phyloP scores from a whole-genome alignment of 805 yeast species.

The Metschnikowia hibisci region DNA sequence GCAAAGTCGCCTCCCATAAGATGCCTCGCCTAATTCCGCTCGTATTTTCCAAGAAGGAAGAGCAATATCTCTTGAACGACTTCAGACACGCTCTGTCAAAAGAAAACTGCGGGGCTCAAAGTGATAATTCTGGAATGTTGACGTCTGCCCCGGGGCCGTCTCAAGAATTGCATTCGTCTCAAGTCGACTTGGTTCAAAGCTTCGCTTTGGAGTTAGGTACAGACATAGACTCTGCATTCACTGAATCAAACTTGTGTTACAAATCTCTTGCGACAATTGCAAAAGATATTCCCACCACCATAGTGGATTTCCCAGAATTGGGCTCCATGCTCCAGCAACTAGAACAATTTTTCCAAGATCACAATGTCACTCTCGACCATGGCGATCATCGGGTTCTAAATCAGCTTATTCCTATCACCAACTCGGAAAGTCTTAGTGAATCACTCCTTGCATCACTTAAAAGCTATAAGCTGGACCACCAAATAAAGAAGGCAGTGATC shows the following conservation, averaged over 20 bases:
- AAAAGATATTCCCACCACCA: conserved; percentile 17
- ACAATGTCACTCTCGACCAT: conserved; percentile 7
- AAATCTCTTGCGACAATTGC: conserved; percentile 20
- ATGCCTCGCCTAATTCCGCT: conserved; percentile 1
- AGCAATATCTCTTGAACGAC: not conserved
- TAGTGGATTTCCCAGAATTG: conserved; percentile 29
- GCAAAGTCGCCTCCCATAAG: not conserved
- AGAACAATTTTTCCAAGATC: conserved; percentile 5
- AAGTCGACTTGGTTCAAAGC: conserved; percentile 21
- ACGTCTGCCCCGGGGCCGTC: not conserved
- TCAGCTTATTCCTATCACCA: not conserved
- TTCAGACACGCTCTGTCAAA: not conserved
- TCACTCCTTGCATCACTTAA: conserved; percentile 3
- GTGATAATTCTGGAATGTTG: no score
- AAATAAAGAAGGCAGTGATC: conserved; percentile 8
- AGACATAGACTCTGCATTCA: conserved; percentile 8
- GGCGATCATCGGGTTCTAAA: conserved; percentile 2
- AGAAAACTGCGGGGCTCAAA: not conserved
- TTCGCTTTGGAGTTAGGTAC: conserved; percentile 29
- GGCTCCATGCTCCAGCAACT: conserved; percentile 38
- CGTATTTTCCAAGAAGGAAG: not conserved
- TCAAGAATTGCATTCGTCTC: not conserved
- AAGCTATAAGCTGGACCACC: conserved; percentile 1
- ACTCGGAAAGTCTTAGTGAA: not conserved
- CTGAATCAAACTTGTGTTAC: not conserved